phyloP scores from a whole-genome alignment of 2,329 filamentous ascomycete genomes.

The Dendrostoma leiphaemia region DNA sequence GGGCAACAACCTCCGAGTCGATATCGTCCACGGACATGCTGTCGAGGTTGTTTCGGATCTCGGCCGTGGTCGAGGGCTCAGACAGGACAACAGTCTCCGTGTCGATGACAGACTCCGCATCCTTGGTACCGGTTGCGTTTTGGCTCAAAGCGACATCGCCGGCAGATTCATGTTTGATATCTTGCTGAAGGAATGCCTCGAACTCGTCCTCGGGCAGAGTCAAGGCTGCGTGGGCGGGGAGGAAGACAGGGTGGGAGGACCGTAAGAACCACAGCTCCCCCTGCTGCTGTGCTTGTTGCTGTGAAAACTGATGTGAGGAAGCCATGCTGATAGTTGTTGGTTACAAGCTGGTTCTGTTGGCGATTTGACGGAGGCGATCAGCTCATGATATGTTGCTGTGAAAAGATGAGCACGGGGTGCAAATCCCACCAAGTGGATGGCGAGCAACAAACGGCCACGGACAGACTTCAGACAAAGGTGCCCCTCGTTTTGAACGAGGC shows the following conservation, averaged over 20 bases:
- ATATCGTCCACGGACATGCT: slow-evolving; percentile 2
- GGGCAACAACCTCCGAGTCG: background rate
- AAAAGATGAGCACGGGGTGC: background rate
- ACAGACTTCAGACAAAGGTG: background rate
- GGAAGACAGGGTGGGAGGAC: slow-evolving; percentile 35
- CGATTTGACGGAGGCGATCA: too few relatives aligned
- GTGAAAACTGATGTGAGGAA: background rate
- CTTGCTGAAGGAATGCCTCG: slow-evolving; percentile 28
- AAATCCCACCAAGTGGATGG: background rate
- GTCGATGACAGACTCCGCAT: background rate
- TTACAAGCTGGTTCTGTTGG: too few relatives aligned
- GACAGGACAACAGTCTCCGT: slow-evolving; percentile 14
- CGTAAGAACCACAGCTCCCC: slow-evolving; percentile 37
- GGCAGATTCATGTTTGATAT: slow-evolving; percentile 20
- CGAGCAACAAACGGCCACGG: background rate
- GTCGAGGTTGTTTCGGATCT: slow-evolving; percentile 11
- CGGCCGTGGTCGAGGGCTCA: slow-evolving; percentile 16
- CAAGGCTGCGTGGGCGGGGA: slow-evolving; percentile 36
- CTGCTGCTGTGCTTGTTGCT: background rate
- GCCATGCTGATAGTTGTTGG: slow-evolving; percentile 4
- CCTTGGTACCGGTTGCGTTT: slow-evolving; percentile 6
- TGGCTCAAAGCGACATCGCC: background rate
- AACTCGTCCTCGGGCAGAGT: slow-evolving; percentile 32
- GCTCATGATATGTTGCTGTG: background rate
- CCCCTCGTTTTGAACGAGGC: background rate